These are phyloP conservation scores for Malassezia nana DNA, from an alignment of 1,284 basidiomycete species.

Conservation along the genomic window DNA sequence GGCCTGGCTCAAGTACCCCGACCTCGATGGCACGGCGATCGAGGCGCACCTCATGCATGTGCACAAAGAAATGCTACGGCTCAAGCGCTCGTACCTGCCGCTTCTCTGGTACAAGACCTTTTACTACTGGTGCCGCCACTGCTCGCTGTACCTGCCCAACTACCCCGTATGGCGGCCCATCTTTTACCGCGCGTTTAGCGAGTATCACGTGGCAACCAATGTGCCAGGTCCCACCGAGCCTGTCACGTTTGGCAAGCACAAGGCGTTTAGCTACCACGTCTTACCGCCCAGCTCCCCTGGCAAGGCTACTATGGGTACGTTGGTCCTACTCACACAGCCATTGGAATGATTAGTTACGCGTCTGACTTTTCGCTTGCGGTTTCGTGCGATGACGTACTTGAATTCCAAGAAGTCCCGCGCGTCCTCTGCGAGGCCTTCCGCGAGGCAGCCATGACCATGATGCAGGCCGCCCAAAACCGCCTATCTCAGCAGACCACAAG, in stretches of 20 bases:
- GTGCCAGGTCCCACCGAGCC: conserved; percentile 44
- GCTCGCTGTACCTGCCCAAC: conserved; percentile 38
- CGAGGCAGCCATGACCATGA: conserved; percentile 30
- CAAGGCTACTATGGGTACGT: conserved; percentile 35
- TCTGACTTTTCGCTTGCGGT: conserved; percentile 43
- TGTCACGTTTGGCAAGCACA: conserved; percentile 39
- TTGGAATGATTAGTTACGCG: conserved; percentile 47
- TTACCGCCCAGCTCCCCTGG: conserved; percentile 43
- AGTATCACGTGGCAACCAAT: conserved; percentile 46
- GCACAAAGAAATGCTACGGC: conserved; percentile 40
- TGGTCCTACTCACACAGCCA: conserved; percentile 11
- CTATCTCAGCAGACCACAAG: conserved; percentile 12
- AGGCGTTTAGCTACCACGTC: conserved; percentile 45
- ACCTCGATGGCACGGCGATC: conserved; percentile 25
- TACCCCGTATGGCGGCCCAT: conserved; percentile 30
- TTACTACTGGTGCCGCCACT: conserved; percentile 23
- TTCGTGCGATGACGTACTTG: conserved; percentile 44
- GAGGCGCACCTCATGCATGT: conserved; percentile 34
- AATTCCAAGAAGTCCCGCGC: conserved; percentile 32
- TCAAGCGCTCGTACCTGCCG: conserved; percentile 41
- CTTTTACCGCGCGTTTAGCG: conserved; percentile 41
- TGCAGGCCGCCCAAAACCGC: conserved; percentile 33
- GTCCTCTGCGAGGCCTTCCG: conserved; percentile 43
- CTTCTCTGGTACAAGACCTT: conserved; percentile 37
- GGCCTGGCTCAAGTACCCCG: conserved; percentile 41